These are phyloP conservation scores for Cladosporium cucumerinum DNA, from an alignment of 2,329 filamentous ascomycete species.

Conservation along the genomic window DNA sequence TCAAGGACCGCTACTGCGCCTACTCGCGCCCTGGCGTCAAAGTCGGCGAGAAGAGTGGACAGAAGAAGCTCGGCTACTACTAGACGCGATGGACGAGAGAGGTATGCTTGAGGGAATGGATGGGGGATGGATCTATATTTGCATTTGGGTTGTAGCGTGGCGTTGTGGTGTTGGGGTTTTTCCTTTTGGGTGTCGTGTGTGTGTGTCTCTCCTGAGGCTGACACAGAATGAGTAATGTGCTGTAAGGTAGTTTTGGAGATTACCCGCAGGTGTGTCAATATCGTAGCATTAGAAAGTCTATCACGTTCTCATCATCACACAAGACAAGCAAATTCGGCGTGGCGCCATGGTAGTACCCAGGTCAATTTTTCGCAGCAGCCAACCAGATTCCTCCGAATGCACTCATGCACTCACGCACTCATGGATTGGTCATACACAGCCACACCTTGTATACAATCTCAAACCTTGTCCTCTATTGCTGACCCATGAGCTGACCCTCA, in stretches of 20 bases:
- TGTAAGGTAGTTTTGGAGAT: not conserved
- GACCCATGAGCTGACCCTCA: not conserved
- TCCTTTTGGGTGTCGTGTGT: not conserved
- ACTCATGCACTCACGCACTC: not conserved
- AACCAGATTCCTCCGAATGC: not conserved
- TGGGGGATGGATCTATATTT: not conserved
- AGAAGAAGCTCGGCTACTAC: conserved; percentile 21
- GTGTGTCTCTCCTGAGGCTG: not conserved
- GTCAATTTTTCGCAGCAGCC: not conserved
- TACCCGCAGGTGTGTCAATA: not conserved
- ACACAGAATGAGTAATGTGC: not conserved
- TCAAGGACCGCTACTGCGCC: conserved; percentile 89
- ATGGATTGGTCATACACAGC: not conserved
- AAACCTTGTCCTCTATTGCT: not conserved
- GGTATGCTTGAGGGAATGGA: not conserved
- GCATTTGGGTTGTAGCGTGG: conserved; percentile 4
- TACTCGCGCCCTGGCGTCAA: conserved; percentile 47
- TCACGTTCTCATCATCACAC: not conserved
- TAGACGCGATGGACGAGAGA: not conserved
- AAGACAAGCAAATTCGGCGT: not conserved
- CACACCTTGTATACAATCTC: not conserved
- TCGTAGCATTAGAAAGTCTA: not conserved
- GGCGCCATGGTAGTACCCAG: not conserved
- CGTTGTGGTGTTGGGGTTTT: not conserved
- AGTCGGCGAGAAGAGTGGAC: conserved; percentile 20